These are phyloP conservation scores for Styphnolobium japonicum DNA, from an alignment of 306 rosid species.

Conservation along the genomic window DNA sequence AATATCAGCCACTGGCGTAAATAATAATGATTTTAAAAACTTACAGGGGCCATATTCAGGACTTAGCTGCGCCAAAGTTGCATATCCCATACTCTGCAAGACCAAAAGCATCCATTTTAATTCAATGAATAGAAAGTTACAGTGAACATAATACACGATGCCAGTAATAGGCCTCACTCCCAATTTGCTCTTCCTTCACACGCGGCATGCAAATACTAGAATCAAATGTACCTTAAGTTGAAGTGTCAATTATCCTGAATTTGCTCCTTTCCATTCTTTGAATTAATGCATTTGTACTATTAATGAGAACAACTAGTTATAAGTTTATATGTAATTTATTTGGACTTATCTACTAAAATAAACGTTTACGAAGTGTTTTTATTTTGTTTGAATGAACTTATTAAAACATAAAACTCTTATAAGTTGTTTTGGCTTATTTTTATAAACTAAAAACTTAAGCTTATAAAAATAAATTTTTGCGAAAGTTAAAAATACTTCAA, in stretches of 20 bases:
- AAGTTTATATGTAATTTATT: no score
- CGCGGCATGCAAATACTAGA: background rate
- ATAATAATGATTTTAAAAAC: background rate
- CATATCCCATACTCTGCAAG: slow-evolving; percentile 40
- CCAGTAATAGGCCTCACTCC: background rate
- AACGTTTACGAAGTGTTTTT: no score
- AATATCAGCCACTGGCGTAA: background rate
- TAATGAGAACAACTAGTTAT: no score
- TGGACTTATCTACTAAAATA: no score
- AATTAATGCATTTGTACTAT: background rate
- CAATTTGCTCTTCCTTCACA: background rate
- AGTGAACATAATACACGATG: background rate
- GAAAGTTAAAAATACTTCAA: no score
- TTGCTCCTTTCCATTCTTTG: background rate
- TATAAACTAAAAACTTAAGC: no score
- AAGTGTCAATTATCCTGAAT: background rate
- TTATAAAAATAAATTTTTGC: no score
- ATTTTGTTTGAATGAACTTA: no score
- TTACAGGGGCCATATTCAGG: slow-evolving; percentile 46
- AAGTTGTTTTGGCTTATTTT: no score
- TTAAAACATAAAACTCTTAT: no score
- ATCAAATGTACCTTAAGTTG: background rate
- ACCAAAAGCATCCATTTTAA: background rate
- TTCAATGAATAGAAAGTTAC: background rate
- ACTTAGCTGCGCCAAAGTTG: slow-evolving; percentile 37